Conservation (phyloP, 2,329 filamentous ascomycete species). For the Xylariomycetidae sp. region DNA sequence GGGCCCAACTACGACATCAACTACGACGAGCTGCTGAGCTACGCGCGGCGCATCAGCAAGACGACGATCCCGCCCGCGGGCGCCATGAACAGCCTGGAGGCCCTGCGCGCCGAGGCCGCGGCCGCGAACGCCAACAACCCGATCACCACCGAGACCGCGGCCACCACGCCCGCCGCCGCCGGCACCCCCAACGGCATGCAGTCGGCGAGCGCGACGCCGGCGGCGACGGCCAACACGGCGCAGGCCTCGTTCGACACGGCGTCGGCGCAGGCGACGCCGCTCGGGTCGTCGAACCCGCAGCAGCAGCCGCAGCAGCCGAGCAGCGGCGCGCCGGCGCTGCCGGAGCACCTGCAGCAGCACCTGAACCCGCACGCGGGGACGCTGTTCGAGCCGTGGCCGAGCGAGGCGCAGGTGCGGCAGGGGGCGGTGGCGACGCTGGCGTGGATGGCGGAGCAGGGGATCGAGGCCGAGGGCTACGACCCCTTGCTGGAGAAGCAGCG, state of each 20-base stretch:
- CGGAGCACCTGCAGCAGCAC: slow-evolving; percentile 41
- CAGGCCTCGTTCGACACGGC: slow-evolving; percentile 2
- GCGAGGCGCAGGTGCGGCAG: slow-evolving; percentile 59
- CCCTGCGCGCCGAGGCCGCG: slow-evolving; percentile 21
- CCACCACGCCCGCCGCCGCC: slow-evolving; percentile 19
- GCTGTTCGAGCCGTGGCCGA: slow-evolving; percentile 73
- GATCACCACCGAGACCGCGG: slow-evolving; percentile 21
- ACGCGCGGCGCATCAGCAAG: slow-evolving; percentile 73
- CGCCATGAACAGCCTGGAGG: slow-evolving; percentile 34
- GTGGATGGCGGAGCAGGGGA: slow-evolving; percentile 53
- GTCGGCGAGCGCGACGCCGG: slow-evolving; percentile 2
- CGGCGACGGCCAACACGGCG: slow-evolving; percentile 1
- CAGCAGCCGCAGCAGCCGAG: slow-evolving; percentile 25
- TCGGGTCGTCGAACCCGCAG: background rate
- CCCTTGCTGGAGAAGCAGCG: slow-evolving; percentile 49
- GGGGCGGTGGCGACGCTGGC: slow-evolving; percentile 64
- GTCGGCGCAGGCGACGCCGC: background rate
- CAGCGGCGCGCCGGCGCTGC: slow-evolving; percentile 35
- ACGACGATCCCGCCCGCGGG: slow-evolving; percentile 67
- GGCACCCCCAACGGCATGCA: slow-evolving; percentile 19
- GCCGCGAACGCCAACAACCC: slow-evolving; percentile 18
- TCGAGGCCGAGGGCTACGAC: slow-evolving; percentile 56
- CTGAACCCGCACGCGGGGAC: slow-evolving; percentile 51
- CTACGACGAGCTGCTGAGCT: slow-evolving; percentile 68
- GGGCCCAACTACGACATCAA: slow-evolving; percentile 50